Base-by-base conservation (phyloP, 2,329 filamentous ascomycete genomes). In the Chaetomium sp. region DNA sequence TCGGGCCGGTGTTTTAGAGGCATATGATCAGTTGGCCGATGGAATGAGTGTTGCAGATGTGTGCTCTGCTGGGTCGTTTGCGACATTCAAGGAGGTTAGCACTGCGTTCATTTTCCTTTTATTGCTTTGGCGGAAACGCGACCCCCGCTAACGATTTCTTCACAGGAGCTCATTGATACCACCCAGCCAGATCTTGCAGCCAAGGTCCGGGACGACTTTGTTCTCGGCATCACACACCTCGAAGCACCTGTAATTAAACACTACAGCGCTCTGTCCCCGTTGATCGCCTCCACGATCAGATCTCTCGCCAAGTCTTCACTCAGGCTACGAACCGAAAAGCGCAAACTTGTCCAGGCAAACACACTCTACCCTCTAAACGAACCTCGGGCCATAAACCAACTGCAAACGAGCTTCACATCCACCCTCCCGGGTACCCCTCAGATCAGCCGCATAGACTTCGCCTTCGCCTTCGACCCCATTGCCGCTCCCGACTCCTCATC, bases 11-110 rank as follows among this genome's bases (percentile, higher is more conserved):
- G 62, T 71, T 11, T 69, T 90, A 1, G 69, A 72, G 27, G 72
- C 74, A 3, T 79, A 84, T 49, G 79, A 81, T 14, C 66, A 70
- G 1, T 81, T 85, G 59, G 72, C 77, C 9, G 80, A 84, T 7
- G 71, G 76, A 1, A 74, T 88, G 70, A 91, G 89, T 66, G 78
- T 79, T 41, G 79, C 82, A 19, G 88, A 94, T 68, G 56, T 86
- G 1, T 81, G 76, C 64, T 80, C 80, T 27, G 69, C 71, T 12
- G 71, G 74, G 32, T 73, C 74, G 5, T 76, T 80, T 48, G 76
- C 75, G 4, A 69, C 62, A 2, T 70, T 66, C 11, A 67, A 74
- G 45, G 60, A 70, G 61, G 69, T 74, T 60, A 53, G 64, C 11
- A 42, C 58, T 38, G 33, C 5, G 44, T 9, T 0, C 11, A 27